Percentiles rank a stretch among this genome's conserved stretches.
Conservation (phyloP, 768 basidiomycete genomes). For the Mycena floridula region DNA sequence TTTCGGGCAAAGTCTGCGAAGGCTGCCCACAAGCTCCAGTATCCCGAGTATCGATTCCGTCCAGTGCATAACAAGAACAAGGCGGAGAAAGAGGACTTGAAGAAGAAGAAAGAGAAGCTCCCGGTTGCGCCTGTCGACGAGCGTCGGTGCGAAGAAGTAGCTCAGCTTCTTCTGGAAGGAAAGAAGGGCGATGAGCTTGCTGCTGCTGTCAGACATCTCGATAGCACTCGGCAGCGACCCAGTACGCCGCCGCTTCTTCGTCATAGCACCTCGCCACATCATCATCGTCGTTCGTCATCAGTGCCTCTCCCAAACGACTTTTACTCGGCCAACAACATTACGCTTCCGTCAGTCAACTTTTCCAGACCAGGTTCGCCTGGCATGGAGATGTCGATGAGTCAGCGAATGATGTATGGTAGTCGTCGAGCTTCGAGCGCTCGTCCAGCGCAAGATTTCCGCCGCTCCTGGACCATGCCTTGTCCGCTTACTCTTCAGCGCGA, state of each 20-base stretch:
- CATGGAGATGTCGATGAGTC: too few species aligned
- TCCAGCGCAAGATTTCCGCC: constrained; percentile 26
- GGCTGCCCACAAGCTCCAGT: constrained; percentile 60
- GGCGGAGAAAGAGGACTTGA: too few species aligned
- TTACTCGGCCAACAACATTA: constrained; percentile 22
- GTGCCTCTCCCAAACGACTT: constrained; percentile 50
- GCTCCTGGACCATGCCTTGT: constrained; percentile 4
- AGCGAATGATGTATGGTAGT: constrained; percentile 22
- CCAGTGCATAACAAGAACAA: constrained; percentile 46
- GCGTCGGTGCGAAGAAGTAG: constrained; percentile 64
- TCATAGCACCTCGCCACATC: not conserved
- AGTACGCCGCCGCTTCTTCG: constrained; percentile 1
- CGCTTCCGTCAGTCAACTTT: constrained; percentile 38
- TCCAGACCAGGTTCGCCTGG: constrained; percentile 40
- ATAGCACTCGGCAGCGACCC: constrained; percentile 7
- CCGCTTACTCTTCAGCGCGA: constrained; percentile 32
- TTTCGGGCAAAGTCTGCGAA: constrained; percentile 66
- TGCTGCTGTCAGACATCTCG: constrained; percentile 34
- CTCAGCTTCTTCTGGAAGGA: constrained; percentile 56
- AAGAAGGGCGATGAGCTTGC: constrained; percentile 69
- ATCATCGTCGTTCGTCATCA: constrained; percentile 49
- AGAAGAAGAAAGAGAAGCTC: constrained; percentile 23
- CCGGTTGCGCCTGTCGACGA: constrained; percentile 44
- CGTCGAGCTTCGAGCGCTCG: constrained; percentile 46
- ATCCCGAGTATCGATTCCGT: constrained; percentile 60